These are phyloP conservation scores for Colletotrichum sp. DNA, from an alignment of 2,329 filamentous ascomycete species.

Conservation along the genomic window DNA sequence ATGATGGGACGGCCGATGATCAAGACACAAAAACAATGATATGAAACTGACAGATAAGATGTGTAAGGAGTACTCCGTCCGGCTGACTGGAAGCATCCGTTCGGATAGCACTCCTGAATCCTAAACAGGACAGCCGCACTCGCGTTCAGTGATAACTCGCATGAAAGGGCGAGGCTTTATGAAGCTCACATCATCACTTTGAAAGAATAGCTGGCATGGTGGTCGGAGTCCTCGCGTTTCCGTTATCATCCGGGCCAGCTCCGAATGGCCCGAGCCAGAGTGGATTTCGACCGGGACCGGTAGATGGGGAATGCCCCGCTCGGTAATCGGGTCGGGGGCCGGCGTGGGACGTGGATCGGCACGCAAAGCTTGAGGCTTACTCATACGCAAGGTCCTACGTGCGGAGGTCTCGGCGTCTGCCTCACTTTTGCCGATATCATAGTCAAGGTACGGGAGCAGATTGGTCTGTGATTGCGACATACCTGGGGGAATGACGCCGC, in stretches of 20 bases:
- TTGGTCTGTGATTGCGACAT: constrained; percentile 11
- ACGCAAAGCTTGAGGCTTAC: not conserved
- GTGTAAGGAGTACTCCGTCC: not conserved
- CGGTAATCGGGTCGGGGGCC: not conserved
- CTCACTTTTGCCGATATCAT: not conserved
- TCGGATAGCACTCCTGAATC: not conserved
- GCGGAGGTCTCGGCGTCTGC: not conserved
- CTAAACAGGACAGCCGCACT: not conserved
- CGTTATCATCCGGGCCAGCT: not conserved
- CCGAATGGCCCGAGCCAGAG: not conserved
- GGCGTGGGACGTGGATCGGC: not conserved
- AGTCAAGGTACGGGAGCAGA: not conserved
- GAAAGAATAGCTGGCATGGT: not conserved
- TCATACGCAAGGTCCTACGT: not conserved
- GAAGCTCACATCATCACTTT: not conserved
- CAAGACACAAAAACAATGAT: not conserved
- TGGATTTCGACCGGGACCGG: not conserved
- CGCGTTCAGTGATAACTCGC: too few species aligned
- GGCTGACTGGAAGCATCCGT: not conserved
- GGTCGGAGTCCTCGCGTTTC: not conserved
- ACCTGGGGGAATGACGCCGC: not conserved
- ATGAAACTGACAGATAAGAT: not conserved
- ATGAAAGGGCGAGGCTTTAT: not conserved
- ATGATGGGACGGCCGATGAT: not conserved
- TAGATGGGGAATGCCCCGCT: not conserved